These are phyloP conservation scores for Chlamydomonas reinhardtii DNA, from an alignment of 163 green algal species.

Conservation along the genomic window DNA sequence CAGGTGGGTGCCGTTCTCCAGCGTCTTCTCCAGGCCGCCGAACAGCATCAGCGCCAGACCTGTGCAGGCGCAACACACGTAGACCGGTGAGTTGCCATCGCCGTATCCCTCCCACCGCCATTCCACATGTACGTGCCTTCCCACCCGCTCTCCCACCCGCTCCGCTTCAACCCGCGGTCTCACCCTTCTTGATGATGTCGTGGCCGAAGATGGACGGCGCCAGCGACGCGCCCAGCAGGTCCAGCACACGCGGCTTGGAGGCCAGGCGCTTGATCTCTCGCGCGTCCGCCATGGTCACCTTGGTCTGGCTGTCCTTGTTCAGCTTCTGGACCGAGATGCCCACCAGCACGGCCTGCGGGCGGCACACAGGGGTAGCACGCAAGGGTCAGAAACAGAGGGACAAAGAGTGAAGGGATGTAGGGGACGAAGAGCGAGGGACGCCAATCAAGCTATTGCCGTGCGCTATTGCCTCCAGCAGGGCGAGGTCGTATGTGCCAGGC, in stretches of 20 bases:
- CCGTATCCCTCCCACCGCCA: no score
- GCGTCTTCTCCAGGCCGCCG: constrained; percentile 89
- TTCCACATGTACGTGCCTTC: no score
- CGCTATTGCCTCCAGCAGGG: no score
- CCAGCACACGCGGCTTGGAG: constrained; percentile 70
- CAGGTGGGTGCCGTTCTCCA: constrained; percentile 86
- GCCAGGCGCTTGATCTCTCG: constrained; percentile 61
- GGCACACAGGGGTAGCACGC: no score
- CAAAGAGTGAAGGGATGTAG: no score
- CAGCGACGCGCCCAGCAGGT: constrained; percentile 90
- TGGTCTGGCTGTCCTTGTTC: constrained; percentile 60
- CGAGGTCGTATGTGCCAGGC: no score
- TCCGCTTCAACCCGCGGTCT: no score
- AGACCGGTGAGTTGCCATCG: neutral
- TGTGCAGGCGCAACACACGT: neutral
- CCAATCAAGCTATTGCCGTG: no score
- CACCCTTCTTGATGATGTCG: constrained; percentile 91
- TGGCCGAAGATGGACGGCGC: constrained; percentile 98
- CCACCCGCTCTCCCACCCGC: no score
- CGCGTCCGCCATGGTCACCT: constrained; percentile 61
- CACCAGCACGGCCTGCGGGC: constrained; percentile 73
- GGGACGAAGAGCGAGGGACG: no score
- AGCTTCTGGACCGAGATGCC: constrained; percentile 74
- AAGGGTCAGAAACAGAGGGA: no score
- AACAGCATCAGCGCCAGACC: constrained; percentile 93